Conservation (phyloP, 202 grass and related monocot genomes). For the Brachypodium distachyon region DNA sequence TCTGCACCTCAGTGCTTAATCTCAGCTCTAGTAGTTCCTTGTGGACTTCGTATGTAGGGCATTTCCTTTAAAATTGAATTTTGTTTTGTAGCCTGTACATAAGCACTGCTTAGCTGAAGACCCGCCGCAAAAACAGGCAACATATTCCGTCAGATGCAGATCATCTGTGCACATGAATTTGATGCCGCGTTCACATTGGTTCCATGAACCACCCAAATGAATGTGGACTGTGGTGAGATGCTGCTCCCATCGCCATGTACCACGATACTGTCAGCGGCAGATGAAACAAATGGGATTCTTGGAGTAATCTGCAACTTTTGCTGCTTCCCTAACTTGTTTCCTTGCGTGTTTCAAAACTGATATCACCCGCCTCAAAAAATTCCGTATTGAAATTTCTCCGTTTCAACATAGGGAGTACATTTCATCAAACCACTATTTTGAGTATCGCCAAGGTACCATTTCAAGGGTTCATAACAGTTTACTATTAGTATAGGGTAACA, state of each 20-base stretch:
- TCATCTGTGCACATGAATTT: conserved; percentile 17
- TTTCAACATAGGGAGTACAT: not conserved
- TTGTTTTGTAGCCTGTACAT: not conserved
- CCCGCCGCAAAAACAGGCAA: conserved; percentile 45
- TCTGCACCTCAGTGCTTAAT: not conserved
- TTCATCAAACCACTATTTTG: no score
- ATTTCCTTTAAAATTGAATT: not conserved
- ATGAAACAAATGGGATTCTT: not conserved
- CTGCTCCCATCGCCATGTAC: conserved; percentile 20
- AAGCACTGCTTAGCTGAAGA: conserved; percentile 32
- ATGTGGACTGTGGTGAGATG: not conserved
- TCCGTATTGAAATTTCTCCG: not conserved
- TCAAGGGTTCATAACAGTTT: no score
- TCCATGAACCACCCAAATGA: not conserved
- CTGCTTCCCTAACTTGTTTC: not conserved
- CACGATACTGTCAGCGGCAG: not conserved
- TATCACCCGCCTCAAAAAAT: not conserved
- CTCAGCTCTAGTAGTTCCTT: conserved; percentile 43
- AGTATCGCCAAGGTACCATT: no score
- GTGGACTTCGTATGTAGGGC: conserved; percentile 22
- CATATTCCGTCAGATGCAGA: conserved; percentile 40
- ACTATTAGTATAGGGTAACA: no score
- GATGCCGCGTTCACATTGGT: not conserved
- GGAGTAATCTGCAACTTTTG: not conserved
- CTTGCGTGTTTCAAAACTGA: not conserved